phyloP scores from a whole-genome alignment of 1,284 basidiomycete genomes.

The Agaricales sp. region DNA sequence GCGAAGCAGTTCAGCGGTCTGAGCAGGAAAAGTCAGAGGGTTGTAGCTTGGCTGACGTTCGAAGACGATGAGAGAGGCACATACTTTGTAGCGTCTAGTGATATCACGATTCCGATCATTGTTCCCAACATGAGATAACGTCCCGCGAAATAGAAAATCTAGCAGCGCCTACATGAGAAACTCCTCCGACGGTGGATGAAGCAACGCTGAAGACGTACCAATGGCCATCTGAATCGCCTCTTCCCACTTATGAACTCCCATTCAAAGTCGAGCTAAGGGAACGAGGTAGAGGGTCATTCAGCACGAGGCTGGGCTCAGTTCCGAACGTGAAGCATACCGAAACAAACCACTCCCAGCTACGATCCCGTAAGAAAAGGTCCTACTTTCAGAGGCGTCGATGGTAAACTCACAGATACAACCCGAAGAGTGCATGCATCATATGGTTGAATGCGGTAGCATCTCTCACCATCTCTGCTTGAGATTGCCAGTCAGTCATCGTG shows the following conservation, averaged over 20 bases:
- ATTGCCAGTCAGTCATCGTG: conserved; percentile 1
- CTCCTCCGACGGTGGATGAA: conserved; percentile 2
- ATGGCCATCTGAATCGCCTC: conserved; percentile 34
- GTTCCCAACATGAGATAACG: conserved; percentile 61
- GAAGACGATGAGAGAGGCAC: background rate
- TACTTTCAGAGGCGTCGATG: background rate
- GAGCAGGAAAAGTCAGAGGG: background rate
- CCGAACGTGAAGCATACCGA: conserved; percentile 15
- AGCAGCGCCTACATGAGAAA: background rate
- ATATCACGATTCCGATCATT: conserved; percentile 55
- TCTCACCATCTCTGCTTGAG: background rate
- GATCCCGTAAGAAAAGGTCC: background rate
- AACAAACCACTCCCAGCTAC: conserved; percentile 51
- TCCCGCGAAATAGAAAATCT: conserved; percentile 66
- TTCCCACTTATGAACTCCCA: conserved; percentile 36
- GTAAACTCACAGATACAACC: background rate
- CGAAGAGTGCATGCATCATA: background rate
- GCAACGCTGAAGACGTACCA: conserved; percentile 19
- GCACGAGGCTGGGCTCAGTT: background rate
- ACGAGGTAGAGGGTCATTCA: conserved; percentile 20
- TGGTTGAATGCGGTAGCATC: background rate
- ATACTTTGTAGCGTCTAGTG: background rate
- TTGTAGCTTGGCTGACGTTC: background rate
- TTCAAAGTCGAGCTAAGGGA: conserved; percentile 47
- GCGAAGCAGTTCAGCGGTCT: background rate